Evolutionary conservation across 2,329 filamentous ascomycete genomes (phyloP), one percentile per base, ranked within the genome.

Genomic region (Elsinoe arachidis): DNA sequence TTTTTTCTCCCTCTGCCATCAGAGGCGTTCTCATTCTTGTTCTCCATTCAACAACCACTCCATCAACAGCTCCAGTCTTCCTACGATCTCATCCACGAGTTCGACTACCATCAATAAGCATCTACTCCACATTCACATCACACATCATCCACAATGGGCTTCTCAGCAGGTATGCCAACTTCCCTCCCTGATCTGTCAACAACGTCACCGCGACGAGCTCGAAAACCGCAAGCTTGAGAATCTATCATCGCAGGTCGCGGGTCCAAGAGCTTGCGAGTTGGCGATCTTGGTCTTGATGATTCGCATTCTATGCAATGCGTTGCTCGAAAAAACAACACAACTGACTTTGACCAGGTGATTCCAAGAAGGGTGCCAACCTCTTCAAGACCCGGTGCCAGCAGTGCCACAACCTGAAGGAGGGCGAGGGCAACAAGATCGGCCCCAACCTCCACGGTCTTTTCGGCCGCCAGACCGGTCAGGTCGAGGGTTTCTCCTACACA

Each of bases 301-400:
- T 9, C 39, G 39, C 3, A 6, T 7, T 43, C 4, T 1, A 43
- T 19, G 39, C 39, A 43, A 43, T 3, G 38, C 38, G 12, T 47
- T 14, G 21, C 11, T 23, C 11, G 17, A 12, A 10, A 30, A 19
- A 35, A 2, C 14, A 51, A 11, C 17, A 34, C 17, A n/a, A 51
- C 35, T 53, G 17, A 53, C 49, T 15, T 15, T 23, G 11, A 65
- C 41, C 71, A 96, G 91, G 90, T 82, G 90, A 96, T 77, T 71
- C 80, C 72, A 90, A 91, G 82, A 96, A 96, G 87, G 92, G 92
- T 83, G 92, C 90, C 78, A 88, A 86, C 82, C 89, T 97, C 74
- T 97, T 97, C 90, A 96, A 96, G 82, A 97, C 91, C 67, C 87
- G 93, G 75, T 99, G 93, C 81, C 88, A 89, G 66, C 90, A 96